Conservation (phyloP, 345 rosid genomes). For the Durio zibethinus region DNA sequence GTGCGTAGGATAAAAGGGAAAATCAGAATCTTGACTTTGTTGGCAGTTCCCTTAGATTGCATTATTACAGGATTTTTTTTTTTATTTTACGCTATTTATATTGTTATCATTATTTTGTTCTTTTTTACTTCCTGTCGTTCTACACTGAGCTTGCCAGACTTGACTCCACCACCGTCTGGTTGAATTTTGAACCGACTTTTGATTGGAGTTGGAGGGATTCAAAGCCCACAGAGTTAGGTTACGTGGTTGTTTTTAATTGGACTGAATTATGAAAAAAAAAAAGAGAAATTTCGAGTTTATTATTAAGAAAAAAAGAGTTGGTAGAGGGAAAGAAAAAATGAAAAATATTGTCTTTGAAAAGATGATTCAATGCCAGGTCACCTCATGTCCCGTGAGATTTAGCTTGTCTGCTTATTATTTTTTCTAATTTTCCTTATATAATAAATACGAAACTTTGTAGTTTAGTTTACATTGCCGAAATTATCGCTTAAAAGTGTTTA, state of each 20-base stretch:
- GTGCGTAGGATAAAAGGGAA: conserved; percentile 18
- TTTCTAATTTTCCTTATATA: too few species aligned
- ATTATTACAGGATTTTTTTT: conserved; percentile 1
- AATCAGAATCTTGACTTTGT: neutral
- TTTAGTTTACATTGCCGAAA: neutral
- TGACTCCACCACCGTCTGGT: conserved; percentile 17
- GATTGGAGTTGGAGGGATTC: neutral
- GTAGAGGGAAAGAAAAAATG: neutral
- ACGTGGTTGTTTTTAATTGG: conserved; percentile 18
- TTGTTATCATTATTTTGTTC: too few species aligned
- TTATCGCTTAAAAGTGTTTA: neutral
- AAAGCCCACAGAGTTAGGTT: neutral
- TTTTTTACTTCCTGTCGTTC: neutral
- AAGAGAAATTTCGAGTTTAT: neutral
- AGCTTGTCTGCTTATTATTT: neutral
- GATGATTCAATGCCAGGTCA: neutral
- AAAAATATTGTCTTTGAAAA: neutral
- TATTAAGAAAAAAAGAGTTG: neutral
- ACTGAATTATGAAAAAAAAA: neutral
- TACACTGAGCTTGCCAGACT: conserved; percentile 27
- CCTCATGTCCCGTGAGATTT: neutral
- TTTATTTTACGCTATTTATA: neutral
- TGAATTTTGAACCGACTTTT: neutral
- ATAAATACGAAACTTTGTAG: too few species aligned
- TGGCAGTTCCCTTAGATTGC: neutral